A percentile compares a stretch with the other conserved stretches of the same genome.
phyloP scores from a whole-genome alignment of 495 filamentous ascomycete genomes.

The Podospora didyma region DNA sequence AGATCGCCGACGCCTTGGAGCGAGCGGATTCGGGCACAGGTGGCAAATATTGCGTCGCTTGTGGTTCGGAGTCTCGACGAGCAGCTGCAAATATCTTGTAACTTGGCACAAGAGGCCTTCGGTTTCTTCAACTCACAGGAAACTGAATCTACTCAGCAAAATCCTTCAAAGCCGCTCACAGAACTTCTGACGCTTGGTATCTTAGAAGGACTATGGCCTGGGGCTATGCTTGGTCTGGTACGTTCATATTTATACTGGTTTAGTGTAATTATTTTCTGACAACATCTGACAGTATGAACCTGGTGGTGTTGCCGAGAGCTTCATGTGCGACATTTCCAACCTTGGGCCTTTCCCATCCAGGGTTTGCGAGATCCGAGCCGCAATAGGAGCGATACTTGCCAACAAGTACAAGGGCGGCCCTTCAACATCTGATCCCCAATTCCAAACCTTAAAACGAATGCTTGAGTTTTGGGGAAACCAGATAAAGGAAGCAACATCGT shows the following conservation, averaged over 20 bases:
- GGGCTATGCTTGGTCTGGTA: conserved; percentile 32
- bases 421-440: conserved; percentile 24
- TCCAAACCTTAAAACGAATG: conserved; percentile 14
- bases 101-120: conserved; percentile 29
- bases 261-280: conserved; percentile 9
- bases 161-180: not conserved
- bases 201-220: conserved; percentile 40
- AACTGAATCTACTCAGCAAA: not conserved
- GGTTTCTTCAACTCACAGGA: conserved; percentile 22
- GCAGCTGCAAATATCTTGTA: conserved; percentile 21
- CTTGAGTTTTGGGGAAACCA: conserved; percentile 21
- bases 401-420: conserved; percentile 33
- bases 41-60: conserved; percentile 26
- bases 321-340: conserved; percentile 19
- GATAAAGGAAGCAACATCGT: conserved; percentile 11
- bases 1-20: conserved; percentile 14
- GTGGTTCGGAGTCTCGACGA: conserved; percentile 25
- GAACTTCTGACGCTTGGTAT: conserved; percentile 38
- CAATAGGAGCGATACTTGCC: conserved; percentile 27
- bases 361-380: conserved; percentile 21
- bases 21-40: conserved; percentile 21
- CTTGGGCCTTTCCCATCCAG: conserved; percentile 7
- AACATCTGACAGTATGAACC: conserved; percentile 18
- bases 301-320: conserved; percentile 18
- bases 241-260: conserved; percentile 3